Conservation (phyloP, 345 rosid species). For the Isatis tinctoria region DNA sequence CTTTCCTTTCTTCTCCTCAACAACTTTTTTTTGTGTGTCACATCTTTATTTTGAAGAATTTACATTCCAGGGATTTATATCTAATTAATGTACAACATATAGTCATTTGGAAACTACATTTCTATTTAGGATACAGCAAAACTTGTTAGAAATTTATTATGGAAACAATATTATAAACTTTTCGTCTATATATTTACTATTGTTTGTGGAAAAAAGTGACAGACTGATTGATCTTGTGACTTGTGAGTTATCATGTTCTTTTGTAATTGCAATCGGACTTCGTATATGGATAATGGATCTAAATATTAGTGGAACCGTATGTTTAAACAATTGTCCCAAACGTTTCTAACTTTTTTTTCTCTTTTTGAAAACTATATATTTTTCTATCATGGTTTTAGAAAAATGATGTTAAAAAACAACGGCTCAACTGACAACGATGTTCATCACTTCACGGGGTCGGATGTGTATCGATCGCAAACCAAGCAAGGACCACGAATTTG, state of each 20-base stretch:
- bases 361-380: not conserved
- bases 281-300: not conserved
- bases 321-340: not conserved
- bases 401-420: not conserved
- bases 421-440: constrained; percentile 32
- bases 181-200: not conserved
- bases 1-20: not conserved
- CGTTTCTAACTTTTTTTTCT: not conserved
- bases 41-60: not conserved
- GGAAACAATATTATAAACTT: not conserved
- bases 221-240: not conserved
- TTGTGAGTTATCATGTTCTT: not conserved
- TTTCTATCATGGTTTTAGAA: not conserved
- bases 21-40: not conserved
- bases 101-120: not conserved
- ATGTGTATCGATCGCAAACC: constrained; percentile 6
- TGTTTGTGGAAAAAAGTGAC: not conserved
- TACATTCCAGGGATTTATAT: not conserved
- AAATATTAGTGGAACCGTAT: not conserved
- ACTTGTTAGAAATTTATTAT: not conserved
- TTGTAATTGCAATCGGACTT: not conserved
- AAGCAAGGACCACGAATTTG: constrained; percentile 24
- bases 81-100: not conserved
- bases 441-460: constrained; percentile 34
- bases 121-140: not conserved